These are phyloP conservation scores for Tubosaeta brunneosetosa DNA, from an alignment of 768 basidiomycete genomes.

Conservation along the genomic window DNA sequence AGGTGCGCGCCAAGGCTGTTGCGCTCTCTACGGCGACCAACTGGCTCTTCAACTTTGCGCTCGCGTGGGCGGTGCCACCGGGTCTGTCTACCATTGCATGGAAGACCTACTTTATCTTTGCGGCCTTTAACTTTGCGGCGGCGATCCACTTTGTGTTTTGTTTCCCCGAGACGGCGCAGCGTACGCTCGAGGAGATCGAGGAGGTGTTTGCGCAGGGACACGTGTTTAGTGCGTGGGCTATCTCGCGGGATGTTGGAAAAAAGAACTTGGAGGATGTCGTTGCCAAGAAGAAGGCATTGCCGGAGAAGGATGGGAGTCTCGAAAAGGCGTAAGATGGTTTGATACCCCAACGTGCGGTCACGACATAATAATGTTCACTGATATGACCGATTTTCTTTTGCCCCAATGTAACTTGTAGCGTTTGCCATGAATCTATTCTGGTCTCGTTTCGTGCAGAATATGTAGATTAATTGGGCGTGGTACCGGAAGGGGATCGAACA, in stretches of 20 bases:
- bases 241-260: conserved; percentile 57
- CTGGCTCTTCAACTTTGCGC: conserved; percentile 69
- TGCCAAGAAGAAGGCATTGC: conserved; percentile 8
- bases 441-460: no score
- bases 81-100: conserved; percentile 62
- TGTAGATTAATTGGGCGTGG: no score
- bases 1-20: conserved; percentile 60
- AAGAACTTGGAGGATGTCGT: conserved; percentile 53
- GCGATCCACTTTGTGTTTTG: conserved; percentile 72
- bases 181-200: conserved; percentile 75
- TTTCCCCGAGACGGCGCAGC: conserved; percentile 73
- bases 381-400: background rate
- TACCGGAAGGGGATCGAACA: no score
- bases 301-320: conserved; percentile 7
- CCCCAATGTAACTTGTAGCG: background rate
- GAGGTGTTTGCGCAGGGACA: conserved; percentile 71
- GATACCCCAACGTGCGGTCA: background rate
- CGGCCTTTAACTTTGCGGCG: conserved; percentile 69
- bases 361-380: background rate
- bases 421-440: no score
- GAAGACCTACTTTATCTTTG: conserved; percentile 78
- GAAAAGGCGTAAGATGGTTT: conserved; percentile 4
- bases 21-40: conserved; percentile 42
- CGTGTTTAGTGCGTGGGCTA: conserved; percentile 66
- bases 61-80: conserved; percentile 74